Evolutionary conservation across 1,139 yeast species (phyloP), one percentile per base, ranked within the genome.

Genomic region (Hanseniaspora gamundiae): DNA sequence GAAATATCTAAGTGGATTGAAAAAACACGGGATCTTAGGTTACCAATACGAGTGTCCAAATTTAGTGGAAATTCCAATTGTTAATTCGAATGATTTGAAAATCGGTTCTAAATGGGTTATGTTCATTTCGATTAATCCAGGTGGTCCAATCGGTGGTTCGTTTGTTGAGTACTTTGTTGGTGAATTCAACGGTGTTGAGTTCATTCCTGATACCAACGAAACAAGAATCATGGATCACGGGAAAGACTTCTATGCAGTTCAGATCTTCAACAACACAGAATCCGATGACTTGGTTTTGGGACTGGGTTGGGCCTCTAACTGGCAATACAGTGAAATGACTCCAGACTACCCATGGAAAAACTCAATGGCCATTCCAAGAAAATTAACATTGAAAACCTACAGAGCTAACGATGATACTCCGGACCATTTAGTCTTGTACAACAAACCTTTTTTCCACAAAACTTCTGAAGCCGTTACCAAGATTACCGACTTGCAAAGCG

Each of bases 11-110:
- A 59, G 68, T 14, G 52, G 55, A 27, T 64, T 66, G 46, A 49
- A 58, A 8, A 51, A 55, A n/a, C 51, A 50, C 16, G 69, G 69
- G 2, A 47, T 53, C 29, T 42, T 54, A 11, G 70, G 69, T 2
- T 61, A 50, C 49, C 69, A 66, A 48, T 66, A 65, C 48, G 69
- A 65, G 50, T 63, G 67, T 47, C 69, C 69, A 2, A 64, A 64
- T 30, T 48, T 65, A 31, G 56, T 58, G 29, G 52, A 58, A 42
- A 49, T 59, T 20, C 55, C 62, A 38, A 47, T 59, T 20, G 54
- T 54, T 16, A 52, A 55, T 40, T 42, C 56, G 7, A 41, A 66
- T 35, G 13, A 13, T 3, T 6, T 4, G 4, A 35, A 19, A 17
- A 30, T 30, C 16, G 35, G 35, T 9, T 35, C 21, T n/a, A 57